phyloP scores from a whole-genome alignment of 371 early-diverging fungal genomes.

The Zancudomyces culisetae region DNA sequence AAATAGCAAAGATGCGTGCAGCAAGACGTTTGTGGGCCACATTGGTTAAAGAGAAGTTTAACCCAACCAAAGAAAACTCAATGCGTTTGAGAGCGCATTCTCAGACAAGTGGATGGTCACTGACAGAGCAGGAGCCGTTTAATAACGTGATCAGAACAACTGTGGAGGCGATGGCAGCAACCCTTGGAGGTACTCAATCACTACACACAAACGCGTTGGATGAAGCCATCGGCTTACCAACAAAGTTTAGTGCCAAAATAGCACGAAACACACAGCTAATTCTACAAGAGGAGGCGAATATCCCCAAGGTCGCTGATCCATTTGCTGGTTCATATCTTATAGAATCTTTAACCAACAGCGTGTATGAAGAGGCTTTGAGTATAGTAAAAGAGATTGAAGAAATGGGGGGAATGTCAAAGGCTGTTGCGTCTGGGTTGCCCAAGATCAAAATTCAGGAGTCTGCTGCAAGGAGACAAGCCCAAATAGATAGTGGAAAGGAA shows the following conservation, averaged over 20 bases:
- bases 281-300: conserved; percentile 62
- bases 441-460: conserved; percentile 66
- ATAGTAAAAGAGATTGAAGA: conserved; percentile 57
- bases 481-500: conserved; percentile 61
- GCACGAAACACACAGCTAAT: conserved; percentile 77
- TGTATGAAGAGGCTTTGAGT: conserved; percentile 40
- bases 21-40: conserved; percentile 64
- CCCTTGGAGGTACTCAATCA: conserved; percentile 71
- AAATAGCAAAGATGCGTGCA: conserved; percentile 74
- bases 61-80: conserved; percentile 47
- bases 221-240: conserved; percentile 71
- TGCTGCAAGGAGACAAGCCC: conserved; percentile 67
- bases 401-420: conserved; percentile 78
- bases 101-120: conserved; percentile 77
- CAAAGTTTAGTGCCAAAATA: conserved; percentile 59
- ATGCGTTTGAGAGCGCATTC: conserved; percentile 65
- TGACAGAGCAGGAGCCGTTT: conserved; percentile 77
- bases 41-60: conserved; percentile 56
- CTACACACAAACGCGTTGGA: conserved; percentile 72
- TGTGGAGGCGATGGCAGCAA: conserved; percentile 75
- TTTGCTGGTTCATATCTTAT: conserved; percentile 85
- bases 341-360: conserved; percentile 62
- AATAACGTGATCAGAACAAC: conserved; percentile 75
- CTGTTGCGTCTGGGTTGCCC: conserved; percentile 71
- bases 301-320: conserved; percentile 65